phyloP scores from a whole-genome alignment of 768 basidiomycete species.

The Harrya chromipes region DNA sequence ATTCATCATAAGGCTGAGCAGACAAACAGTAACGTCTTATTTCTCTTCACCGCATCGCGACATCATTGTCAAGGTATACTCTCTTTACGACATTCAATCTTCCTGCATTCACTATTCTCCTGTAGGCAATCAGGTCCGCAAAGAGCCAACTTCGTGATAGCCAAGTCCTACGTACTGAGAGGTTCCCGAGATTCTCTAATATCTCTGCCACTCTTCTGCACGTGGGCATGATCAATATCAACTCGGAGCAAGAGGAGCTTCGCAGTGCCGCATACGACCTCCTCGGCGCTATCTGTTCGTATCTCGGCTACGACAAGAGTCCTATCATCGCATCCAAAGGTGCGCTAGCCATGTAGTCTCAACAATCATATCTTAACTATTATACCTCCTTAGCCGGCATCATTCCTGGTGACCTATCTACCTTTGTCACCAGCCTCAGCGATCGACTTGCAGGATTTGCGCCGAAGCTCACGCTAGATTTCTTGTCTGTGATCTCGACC shows the following conservation, averaged over 20 bases:
- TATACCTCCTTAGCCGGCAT: slow-evolving; percentile 51
- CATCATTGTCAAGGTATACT: slow-evolving; percentile 64
- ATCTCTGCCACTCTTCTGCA: slow-evolving; percentile 86
- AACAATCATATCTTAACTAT: neutral
- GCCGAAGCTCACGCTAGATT: slow-evolving; percentile 86
- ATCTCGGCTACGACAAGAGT: slow-evolving; percentile 73
- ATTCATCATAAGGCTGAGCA: slow-evolving; percentile 74
- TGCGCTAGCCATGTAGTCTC: slow-evolving; percentile 26
- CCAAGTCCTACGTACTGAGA: slow-evolving; percentile 50
- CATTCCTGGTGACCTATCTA: slow-evolving; percentile 60
- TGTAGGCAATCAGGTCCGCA: slow-evolving; percentile 68
- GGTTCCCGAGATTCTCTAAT: slow-evolving; percentile 77
- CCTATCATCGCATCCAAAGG: slow-evolving; percentile 71
- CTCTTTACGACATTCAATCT: neutral
- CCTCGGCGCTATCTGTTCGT: slow-evolving; percentile 69
- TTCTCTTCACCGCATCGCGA: slow-evolving; percentile 73
- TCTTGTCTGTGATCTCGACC: slow-evolving; percentile 78
- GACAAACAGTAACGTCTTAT: slow-evolving; percentile 69
- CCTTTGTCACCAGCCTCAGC: slow-evolving; percentile 65
- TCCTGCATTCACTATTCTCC: neutral
- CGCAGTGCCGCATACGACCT: slow-evolving; percentile 78
- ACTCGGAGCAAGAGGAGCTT: slow-evolving; percentile 71
- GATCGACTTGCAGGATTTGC: slow-evolving; percentile 67
- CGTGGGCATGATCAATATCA: slow-evolving; percentile 77
- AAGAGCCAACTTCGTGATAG: slow-evolving; percentile 66